Evolutionary conservation across 257 asterid species (phyloP), one percentile per base, ranked within the genome.

Genomic region (Linderniella brevidens): DNA sequence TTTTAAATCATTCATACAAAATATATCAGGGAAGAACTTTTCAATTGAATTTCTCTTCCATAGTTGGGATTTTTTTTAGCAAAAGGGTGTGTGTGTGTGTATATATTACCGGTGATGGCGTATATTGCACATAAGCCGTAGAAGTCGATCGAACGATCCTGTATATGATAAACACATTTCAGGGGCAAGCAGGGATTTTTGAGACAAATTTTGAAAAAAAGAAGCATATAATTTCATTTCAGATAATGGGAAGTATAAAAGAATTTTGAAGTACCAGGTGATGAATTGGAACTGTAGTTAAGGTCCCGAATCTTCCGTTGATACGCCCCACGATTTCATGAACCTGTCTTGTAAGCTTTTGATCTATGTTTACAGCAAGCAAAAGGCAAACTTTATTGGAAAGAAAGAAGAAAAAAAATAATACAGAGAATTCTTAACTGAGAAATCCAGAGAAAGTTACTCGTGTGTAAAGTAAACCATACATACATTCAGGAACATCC

Each of bases 241-340:
- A 13, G 9, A 39, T 39, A 13, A 3, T 13, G 15, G 14, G 35
- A 50, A 35, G 40, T 10, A 44, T 49, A 20, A n/a, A 56, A 63
- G 38, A 56, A 57, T 64, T 60, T 68, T 53, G 57, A 64, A 58
- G 68, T n/a, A 88, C 98, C 94, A 88, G 76, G 73, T 88, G 98
- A 63, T 88, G 98, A 64, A 88, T 84, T 39, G 98, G 98, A 59
- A 88, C 98, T 36, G 92, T 74, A 41, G 79, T 67, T 62, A 80
- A 68, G 62, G 76, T 49, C 65, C 98, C 98, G 58, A 88, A 88
- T 75, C 94, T 79, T 35, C 98, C 98, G 56, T 88, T 88, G 74
- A 84, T 84, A 70, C 98, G 82, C 35, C 96, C 98, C 66, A 88
- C 98, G 62, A 88, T 84, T 68, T 88, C 96, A 19, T 88, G 98